Base-by-base conservation (phyloP, 2,329 filamentous ascomycete genomes). In the Thermomyces lanuginosus region DNA sequence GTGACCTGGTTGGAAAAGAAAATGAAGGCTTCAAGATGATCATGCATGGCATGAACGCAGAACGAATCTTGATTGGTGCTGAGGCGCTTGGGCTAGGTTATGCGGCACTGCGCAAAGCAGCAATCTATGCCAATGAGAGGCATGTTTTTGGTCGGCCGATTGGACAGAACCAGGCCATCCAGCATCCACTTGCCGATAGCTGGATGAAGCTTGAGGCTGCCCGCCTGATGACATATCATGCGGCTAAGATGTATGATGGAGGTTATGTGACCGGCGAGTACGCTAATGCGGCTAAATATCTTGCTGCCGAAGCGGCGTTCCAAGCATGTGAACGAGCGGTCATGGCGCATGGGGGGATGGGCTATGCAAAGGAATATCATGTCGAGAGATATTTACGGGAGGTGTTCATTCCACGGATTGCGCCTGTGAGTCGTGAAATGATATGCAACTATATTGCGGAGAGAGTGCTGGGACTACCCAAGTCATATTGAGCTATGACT, bases 201-300 rank as follows among this genome's bases (percentile, higher is more conserved):
- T 69, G 61, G 39, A 69, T 70, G 65, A 54, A 64, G 30, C 59
- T 71, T 2, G 66, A 71, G 41, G 64, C 63, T 0, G 66, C 66
- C 1, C 64, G 68, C 29, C 40, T 69, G 23, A 59, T 65, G 7
- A 67, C 66, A 2, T 69, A 69, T 34, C 64, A 69, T 35, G 66
- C 66, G 2, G 63, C 65, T 4, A 47, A 55, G 14, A 42, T 70
- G 9, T 70, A 69, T 36, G 66, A 71, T 37, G 43, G 48, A 4
- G 61, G 58, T 24, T 53, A 67, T 36, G 51, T 56, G 2, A 53
- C 62, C 3, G 66, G 66, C 4, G 55, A 69, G 24, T 64, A 66
- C 23, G 60, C 58, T n/a, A 70, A 71, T 38, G 56, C 53, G 5
- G 64, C 63, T 1, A 71, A 70, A 40, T 69, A 66, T 37, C 41